phyloP scores from a whole-genome alignment of 495 filamentous ascomycete species.

The Penicillium goetzii region DNA sequence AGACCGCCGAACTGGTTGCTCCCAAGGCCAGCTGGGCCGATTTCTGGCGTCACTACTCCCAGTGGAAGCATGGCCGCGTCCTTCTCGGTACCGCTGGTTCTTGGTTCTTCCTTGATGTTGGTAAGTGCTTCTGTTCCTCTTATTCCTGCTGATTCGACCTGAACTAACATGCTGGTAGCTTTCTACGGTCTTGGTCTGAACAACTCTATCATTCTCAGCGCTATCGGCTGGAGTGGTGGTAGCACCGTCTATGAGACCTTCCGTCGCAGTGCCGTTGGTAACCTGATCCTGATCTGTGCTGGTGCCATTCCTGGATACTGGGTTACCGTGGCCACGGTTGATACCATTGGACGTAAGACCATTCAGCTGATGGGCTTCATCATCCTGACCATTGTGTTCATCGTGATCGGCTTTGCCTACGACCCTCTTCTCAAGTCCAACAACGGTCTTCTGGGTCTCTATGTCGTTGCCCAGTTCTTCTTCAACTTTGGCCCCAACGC shows the following conservation, averaged over 20 bases:
- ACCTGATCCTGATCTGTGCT: constrained; percentile 73
- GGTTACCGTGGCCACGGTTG: constrained; percentile 70
- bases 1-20: constrained; percentile 48
- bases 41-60: constrained; percentile 65
- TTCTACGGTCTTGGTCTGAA: constrained; percentile 83
- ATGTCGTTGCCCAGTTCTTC: constrained; percentile 81
- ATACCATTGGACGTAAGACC: constrained; percentile 75
- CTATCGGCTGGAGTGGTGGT: constrained; percentile 67
- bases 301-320: constrained; percentile 84
- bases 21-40: constrained; percentile 69
- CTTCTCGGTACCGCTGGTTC: constrained; percentile 80
- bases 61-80: constrained; percentile 69
- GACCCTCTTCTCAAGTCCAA: constrained; percentile 47
- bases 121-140: constrained; percentile 21
- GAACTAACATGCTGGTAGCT: constrained; percentile 49
- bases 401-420: constrained; percentile 74
- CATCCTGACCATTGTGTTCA: constrained; percentile 73
- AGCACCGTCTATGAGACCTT: constrained; percentile 63
- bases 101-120: constrained; percentile 77
- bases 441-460: constrained; percentile 66
- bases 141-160: background rate
- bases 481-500: constrained; percentile 88
- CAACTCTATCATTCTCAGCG: constrained; percentile 66
- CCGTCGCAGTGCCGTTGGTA: constrained; percentile 74
- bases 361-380: constrained; percentile 80